phyloP scores from a whole-genome alignment of 345 rosid species.

The Aethionema arabicum region DNA sequence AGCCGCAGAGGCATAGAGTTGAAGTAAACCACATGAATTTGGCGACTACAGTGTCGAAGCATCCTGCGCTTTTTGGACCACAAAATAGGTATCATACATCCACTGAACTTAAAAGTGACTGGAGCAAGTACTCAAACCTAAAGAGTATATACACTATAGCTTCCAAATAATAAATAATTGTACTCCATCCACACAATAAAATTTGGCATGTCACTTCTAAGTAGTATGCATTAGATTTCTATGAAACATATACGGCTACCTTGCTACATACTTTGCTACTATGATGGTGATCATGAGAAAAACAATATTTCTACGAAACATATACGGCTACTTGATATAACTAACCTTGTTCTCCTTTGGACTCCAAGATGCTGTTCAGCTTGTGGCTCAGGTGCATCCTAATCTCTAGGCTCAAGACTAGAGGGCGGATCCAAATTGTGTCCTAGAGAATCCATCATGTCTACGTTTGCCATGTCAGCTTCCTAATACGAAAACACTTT shows the following conservation, averaged over 20 bases:
- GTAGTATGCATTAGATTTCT: too few relatives aligned
- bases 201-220: too few relatives aligned
- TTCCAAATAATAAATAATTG: conserved; percentile 6
- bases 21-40: conserved; percentile 31
- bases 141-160: conserved; percentile 17
- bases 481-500: neutral
- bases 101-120: conserved; percentile 21
- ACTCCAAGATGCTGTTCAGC: neutral
- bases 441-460: neutral
- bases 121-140: conserved; percentile 16
- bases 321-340: neutral
- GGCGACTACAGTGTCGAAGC: conserved; percentile 12
- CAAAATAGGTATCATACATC: conserved; percentile 28
- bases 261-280: conserved; percentile 5
- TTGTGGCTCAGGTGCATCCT: conserved; percentile 27
- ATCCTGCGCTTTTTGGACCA: conserved; percentile 28
- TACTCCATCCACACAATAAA: too few relatives aligned
- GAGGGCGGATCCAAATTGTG: conserved; percentile 21
- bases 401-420: conserved; percentile 6
- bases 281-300: conserved; percentile 7
- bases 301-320: conserved; percentile 3
- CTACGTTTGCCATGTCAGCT: conserved; percentile 17
- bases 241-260: neutral
- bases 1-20: conserved; percentile 14
- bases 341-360: conserved; percentile 16